Conservation (phyloP, 106 monocot species). For the Apostasia shenzhenica region DNA sequence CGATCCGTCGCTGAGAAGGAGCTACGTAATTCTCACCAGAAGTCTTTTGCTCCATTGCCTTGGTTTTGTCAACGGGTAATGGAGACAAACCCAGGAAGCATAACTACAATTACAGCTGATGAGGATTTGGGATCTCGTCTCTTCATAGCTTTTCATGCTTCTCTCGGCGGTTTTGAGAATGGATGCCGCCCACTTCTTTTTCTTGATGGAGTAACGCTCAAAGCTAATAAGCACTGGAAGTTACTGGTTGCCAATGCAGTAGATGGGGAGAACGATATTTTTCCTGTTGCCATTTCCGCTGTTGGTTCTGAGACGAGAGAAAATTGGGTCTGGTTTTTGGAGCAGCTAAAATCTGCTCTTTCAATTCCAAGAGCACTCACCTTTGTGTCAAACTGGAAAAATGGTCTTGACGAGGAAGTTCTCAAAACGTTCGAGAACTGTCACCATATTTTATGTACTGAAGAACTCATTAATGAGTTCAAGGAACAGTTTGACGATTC, state of each 20-base stretch:
- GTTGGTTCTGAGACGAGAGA: conserved; percentile 43
- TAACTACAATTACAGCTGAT: conserved; percentile 36
- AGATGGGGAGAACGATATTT: conserved; percentile 64
- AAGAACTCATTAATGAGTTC: conserved; percentile 59
- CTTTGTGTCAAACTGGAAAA: conserved; percentile 52
- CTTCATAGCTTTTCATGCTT: conserved; percentile 72
- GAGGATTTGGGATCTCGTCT: conserved; percentile 58
- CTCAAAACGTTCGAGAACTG: conserved; percentile 56
- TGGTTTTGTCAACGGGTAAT: conserved; percentile 76
- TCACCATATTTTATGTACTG: conserved; percentile 45
- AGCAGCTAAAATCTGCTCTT: conserved; percentile 56
- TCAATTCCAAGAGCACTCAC: conserved; percentile 38
- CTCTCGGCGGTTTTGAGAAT: conserved; percentile 72
- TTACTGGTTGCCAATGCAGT: conserved; percentile 54
- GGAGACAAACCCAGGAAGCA: conserved; percentile 81
- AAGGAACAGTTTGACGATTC: conserved; percentile 51
- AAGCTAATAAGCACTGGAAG: conserved; percentile 58
- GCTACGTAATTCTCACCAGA: conserved; percentile 62
- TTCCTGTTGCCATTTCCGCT: conserved; percentile 65
- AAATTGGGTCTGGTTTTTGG: conserved; percentile 87
- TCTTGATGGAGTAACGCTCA: conserved; percentile 52
- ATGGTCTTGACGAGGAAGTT: conserved; percentile 54
- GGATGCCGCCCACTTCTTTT: conserved; percentile 73
- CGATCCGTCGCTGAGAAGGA: conserved; percentile 70
- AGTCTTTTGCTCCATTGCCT: conserved; percentile 61